Conservation (phyloP, 2,329 filamentous ascomycete species). For the Amesomyces nigricolor region DNA sequence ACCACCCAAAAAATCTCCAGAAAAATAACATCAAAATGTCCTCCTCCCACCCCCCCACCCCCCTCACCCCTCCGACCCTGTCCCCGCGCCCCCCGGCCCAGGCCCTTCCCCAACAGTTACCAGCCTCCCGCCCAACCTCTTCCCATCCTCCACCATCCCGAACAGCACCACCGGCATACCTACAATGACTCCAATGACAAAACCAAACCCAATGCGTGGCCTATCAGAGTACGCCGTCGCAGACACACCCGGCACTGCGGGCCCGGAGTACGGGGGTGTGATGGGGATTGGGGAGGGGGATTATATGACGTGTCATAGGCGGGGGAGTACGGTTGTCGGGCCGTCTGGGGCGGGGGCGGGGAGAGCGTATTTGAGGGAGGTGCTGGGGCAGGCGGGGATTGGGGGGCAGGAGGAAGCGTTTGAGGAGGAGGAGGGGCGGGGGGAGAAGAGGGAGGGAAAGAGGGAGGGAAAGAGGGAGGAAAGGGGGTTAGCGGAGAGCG, state of each 20-base stretch:
- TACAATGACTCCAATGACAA: background rate
- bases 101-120: too few relatives aligned
- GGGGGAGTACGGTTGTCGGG: background rate
- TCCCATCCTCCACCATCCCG: background rate
- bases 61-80: background rate
- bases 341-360: too few relatives aligned
- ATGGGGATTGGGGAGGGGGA: background rate
- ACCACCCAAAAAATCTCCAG: too few relatives aligned
- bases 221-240: slow-evolving; percentile 23
- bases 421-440: background rate
- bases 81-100: too few relatives aligned
- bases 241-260: slow-evolving; percentile 18
- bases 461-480: too few relatives aligned
- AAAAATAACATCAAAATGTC: background rate
- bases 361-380: too few relatives aligned
- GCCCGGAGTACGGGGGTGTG: background rate
- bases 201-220: slow-evolving; percentile 18
- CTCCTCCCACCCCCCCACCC: background rate
- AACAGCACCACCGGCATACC: background rate
- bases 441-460: background rate
- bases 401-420: background rate
- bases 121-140: too few relatives aligned
- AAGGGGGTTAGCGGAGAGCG: too few relatives aligned
- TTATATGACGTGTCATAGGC: slow-evolving; percentile 11
- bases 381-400: too few relatives aligned